A percentile compares a stretch with the other conserved stretches of the same genome.
Conservation (phyloP, 2,329 filamentous ascomycete species). For the Elsinoe ampelina region DNA sequence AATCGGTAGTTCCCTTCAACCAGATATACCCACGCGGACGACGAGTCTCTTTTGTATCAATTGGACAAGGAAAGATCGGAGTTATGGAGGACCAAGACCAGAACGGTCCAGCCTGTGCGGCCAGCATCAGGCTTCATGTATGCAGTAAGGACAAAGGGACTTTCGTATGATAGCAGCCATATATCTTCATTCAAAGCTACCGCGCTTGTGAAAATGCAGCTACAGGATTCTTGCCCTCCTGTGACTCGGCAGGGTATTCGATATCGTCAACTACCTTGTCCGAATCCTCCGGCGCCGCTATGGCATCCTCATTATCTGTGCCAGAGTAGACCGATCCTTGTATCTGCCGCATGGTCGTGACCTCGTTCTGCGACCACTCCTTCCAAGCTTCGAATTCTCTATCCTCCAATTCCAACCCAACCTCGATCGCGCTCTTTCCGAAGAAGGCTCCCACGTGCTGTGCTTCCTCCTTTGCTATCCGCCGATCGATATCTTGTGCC, state of each 20-base stretch:
- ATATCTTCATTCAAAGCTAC: not conserved
- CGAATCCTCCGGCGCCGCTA: constrained; percentile 21
- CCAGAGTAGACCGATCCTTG: constrained; percentile 36
- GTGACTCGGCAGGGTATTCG: constrained; percentile 28
- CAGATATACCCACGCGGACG: constrained; percentile 4
- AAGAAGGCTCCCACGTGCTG: constrained; percentile 80
- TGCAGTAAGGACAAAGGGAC: not conserved
- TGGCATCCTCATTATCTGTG: constrained; percentile 26
- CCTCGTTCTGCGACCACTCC: constrained; percentile 56
- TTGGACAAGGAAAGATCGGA: not conserved
- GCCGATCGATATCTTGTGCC: constrained; percentile 68
- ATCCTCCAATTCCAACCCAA: constrained; percentile 77
- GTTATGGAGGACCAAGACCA: not conserved
- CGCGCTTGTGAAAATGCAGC: not conserved
- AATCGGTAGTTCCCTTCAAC: constrained; percentile 11
- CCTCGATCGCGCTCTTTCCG: constrained; percentile 62
- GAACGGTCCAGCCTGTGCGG: not conserved
- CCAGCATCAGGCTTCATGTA: not conserved
- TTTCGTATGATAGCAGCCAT: not conserved
- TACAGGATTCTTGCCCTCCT: constrained; percentile 19
- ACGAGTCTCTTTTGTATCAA: constrained; percentile 9
- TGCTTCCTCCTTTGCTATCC: constrained; percentile 82
- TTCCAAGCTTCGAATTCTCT: constrained; percentile 76
- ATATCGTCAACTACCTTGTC: constrained; percentile 28
- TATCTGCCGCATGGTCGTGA: constrained; percentile 40